phyloP scores from a whole-genome alignment of 805 yeast species.

The Candida chauliodis region DNA sequence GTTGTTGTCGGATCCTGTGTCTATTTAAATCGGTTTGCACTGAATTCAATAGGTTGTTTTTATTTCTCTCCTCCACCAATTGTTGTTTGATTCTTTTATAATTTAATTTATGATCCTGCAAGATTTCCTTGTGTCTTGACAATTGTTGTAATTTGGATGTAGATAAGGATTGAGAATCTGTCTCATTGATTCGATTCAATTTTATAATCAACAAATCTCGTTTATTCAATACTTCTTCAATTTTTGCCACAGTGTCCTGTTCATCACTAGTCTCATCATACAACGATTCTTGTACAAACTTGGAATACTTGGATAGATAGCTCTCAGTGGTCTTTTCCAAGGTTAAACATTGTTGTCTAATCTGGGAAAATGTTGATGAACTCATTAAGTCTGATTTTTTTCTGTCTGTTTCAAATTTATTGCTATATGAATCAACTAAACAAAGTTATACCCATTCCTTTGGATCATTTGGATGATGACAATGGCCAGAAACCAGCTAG shows the following conservation, averaged over 20 bases:
- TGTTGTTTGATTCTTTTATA: constrained; percentile 55
- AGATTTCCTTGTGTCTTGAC: constrained; percentile 73
- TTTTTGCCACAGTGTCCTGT: constrained; percentile 12
- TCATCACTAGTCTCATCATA: constrained; percentile 17
- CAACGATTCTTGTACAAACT: constrained; percentile 20
- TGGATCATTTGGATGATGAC: constrained; percentile 1
- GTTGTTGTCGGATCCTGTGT: constrained; percentile 40
- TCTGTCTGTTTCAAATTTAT: not conserved
- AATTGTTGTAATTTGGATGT: constrained; percentile 78
- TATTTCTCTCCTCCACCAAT: constrained; percentile 70
- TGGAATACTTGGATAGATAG: constrained; percentile 40
- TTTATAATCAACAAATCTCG: constrained; percentile 53
- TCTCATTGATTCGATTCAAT: constrained; percentile 53
- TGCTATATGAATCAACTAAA: not conserved
- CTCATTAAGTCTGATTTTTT: constrained; percentile 16
- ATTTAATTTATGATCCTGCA: constrained; percentile 66
- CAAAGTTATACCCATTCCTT: constrained; percentile 5
- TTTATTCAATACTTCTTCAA: constrained; percentile 24
- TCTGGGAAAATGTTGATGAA: constrained; percentile 57
- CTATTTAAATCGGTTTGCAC: constrained; percentile 79
- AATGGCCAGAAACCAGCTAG: not conserved
- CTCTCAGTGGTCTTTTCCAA: constrained; percentile 71
- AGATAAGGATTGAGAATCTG: constrained; percentile 49
- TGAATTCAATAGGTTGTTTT: constrained; percentile 66
- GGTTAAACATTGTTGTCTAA: constrained; percentile 63